These are phyloP conservation scores for Fusarium dlaminii DNA, from an alignment of 2,329 filamentous ascomycete species.

Conservation along the genomic window DNA sequence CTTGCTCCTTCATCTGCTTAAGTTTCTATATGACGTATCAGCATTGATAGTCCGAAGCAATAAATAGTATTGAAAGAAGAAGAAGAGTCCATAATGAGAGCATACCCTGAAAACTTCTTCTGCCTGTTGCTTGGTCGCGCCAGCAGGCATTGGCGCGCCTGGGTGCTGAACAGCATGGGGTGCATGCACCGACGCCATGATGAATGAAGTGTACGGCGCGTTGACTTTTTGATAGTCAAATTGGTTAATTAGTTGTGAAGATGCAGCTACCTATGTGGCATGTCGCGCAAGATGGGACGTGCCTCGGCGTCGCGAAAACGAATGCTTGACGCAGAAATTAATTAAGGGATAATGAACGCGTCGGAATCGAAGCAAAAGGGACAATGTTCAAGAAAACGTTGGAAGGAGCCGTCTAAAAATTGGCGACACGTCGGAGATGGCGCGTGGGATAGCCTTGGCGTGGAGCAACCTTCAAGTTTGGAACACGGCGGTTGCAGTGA, in stretches of 20 bases:
- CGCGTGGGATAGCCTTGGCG: slow-evolving; percentile 41
- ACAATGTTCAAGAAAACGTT: slow-evolving; percentile 28
- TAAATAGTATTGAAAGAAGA: not conserved
- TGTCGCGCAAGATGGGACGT: slow-evolving; percentile 43
- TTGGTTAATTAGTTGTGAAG: slow-evolving; percentile 37
- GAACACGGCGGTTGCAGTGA: slow-evolving; percentile 32
- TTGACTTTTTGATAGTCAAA: slow-evolving; percentile 37
- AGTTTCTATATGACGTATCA: slow-evolving; percentile 71
- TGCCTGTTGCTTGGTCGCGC: slow-evolving; percentile 79
- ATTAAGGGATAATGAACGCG: slow-evolving; percentile 40
- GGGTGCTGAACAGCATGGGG: slow-evolving; percentile 74
- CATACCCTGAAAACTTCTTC: slow-evolving; percentile 77
- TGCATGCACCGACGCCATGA: slow-evolving; percentile 84
- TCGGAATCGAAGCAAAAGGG: slow-evolving; percentile 36
- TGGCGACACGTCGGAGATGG: slow-evolving; percentile 42
- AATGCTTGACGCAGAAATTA: slow-evolving; percentile 23
- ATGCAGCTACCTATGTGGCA: slow-evolving; percentile 49
- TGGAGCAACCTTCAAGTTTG: slow-evolving; percentile 34
- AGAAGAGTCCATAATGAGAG: slow-evolving; percentile 22
- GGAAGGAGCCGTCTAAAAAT: slow-evolving; percentile 31
- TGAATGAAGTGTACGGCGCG: slow-evolving; percentile 45
- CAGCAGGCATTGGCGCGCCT: slow-evolving; percentile 69
- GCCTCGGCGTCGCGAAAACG: slow-evolving; percentile 41
- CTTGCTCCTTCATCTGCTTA: slow-evolving; percentile 86
- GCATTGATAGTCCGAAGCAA: slow-evolving; percentile 7